Percentiles rank a stretch among this genome's conserved stretches.
Evolutionary conservation across 495 filamentous ascomycete species (phyloP).

Genomic region (Daldinia concentrica): DNA sequence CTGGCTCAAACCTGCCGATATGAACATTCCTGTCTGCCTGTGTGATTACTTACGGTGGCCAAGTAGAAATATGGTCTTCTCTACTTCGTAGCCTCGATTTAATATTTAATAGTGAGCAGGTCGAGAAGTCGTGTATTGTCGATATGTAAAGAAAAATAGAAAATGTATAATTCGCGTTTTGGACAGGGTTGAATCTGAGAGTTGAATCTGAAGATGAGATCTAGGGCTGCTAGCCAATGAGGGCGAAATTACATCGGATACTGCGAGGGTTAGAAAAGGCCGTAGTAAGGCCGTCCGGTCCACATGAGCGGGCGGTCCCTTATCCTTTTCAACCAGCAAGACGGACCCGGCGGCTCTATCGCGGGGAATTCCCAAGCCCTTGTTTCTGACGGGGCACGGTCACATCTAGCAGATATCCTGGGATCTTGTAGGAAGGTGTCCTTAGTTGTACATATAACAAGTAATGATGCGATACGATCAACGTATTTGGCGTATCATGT

Average conservation of each 20-base stretch:
- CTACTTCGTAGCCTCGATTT: constrained; percentile 17
- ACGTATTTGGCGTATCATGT: constrained; percentile 9
- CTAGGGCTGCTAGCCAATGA: constrained; percentile 38
- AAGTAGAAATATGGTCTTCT: not conserved
- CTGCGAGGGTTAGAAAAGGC: constrained; percentile 42
- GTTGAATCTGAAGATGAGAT: constrained; percentile 23
- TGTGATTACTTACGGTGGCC: not conserved
- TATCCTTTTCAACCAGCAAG: constrained; percentile 18
- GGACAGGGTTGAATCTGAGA: constrained; percentile 14
- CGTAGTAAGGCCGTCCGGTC: constrained; percentile 45
- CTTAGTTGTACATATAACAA: constrained; percentile 9
- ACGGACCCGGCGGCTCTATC: constrained; percentile 46
- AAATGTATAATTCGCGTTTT: not conserved
- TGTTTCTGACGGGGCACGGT: constrained; percentile 35
- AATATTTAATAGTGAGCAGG: constrained; percentile 2
- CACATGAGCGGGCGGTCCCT: constrained; percentile 41
- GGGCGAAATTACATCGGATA: constrained; percentile 28
- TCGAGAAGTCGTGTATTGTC: constrained; percentile 11
- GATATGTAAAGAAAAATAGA: constrained; percentile 18
- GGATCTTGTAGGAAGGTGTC: constrained; percentile 18
- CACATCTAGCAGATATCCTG: constrained; percentile 5
- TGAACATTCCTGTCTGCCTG: constrained; percentile 4
- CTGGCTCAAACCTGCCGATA: not conserved
- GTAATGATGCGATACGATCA: constrained; percentile 28
- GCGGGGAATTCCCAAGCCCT: constrained; percentile 45